Percentiles rank a stretch among this genome's conserved stretches.
Conservation (phyloP, 495 filamentous ascomycete species). For the Niebla homalea region DNA sequence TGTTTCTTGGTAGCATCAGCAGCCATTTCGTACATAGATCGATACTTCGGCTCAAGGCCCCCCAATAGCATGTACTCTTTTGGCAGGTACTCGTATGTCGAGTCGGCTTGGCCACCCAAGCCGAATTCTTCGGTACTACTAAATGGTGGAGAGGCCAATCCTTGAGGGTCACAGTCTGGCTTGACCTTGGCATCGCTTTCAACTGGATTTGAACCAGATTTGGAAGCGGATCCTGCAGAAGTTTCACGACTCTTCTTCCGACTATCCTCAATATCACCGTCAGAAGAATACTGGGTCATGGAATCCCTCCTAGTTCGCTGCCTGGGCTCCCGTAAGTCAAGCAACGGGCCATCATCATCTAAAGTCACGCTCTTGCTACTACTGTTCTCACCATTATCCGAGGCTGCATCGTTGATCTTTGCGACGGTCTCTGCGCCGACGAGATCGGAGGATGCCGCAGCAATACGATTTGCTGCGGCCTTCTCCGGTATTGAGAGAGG, state of each 20-base stretch:
- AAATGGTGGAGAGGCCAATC: constrained; percentile 27
- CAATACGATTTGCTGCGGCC: constrained; percentile 1
- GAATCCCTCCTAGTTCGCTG: too few relatives aligned
- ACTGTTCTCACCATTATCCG: too few relatives aligned
- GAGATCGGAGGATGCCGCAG: not conserved
- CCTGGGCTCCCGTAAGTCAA: too few relatives aligned
- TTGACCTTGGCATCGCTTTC: not conserved
- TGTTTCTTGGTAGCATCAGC: constrained; percentile 57
- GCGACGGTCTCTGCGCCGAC: not conserved
- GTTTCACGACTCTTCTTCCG: too few relatives aligned
- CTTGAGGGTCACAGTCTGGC: constrained; percentile 40
- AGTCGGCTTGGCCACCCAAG: constrained; percentile 78
- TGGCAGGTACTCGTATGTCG: constrained; percentile 88
- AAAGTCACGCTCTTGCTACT: too few relatives aligned
- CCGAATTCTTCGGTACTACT: constrained; percentile 12
- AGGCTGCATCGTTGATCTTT: not conserved
- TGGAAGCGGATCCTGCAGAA: too few relatives aligned
- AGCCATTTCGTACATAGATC: constrained; percentile 61
- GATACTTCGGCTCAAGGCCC: constrained; percentile 69
- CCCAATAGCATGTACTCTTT: constrained; percentile 70
- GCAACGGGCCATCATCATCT: too few relatives aligned
- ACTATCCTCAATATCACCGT: too few relatives aligned
- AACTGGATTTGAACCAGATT: too few relatives aligned
- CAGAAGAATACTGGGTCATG: too few relatives aligned
- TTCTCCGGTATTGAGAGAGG: constrained; percentile 4